Percentiles rank a stretch among this genome's conserved stretches.
phyloP scores from a whole-genome alignment of 2,329 filamentous ascomycete species.

The Aspergillus quadrilineatus region DNA sequence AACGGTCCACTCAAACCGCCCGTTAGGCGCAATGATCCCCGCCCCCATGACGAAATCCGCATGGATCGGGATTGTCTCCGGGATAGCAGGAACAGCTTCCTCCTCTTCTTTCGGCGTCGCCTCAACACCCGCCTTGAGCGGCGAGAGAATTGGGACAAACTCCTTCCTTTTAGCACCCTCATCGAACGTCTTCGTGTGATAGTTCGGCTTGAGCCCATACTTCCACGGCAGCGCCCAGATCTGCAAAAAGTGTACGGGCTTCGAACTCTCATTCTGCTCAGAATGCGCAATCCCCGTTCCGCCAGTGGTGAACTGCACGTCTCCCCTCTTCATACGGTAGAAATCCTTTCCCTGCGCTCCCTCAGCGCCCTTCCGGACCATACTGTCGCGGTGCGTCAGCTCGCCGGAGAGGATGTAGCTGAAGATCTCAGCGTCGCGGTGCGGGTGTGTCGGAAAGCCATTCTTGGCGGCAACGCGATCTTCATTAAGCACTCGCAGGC shows the following conservation, averaged over 20 bases:
- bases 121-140: conserved; percentile 64
- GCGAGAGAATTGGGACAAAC: conserved; percentile 75
- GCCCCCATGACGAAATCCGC: conserved; percentile 83
- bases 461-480: conserved; percentile 72
- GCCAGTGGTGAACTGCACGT: conserved; percentile 89
- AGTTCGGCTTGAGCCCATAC: conserved; percentile 68
- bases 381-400: conserved; percentile 82
- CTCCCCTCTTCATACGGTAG: conserved; percentile 70
- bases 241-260: conserved; percentile 79
- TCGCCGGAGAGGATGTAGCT: conserved; percentile 82
- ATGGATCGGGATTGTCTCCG: conserved; percentile 76
- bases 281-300: conserved; percentile 77
- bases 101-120: conserved; percentile 64
- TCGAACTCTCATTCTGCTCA: conserved; percentile 73
- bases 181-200: conserved; percentile 71
- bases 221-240: conserved; percentile 85
- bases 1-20: conserved; percentile 69
- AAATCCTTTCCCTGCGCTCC: conserved; percentile 62
- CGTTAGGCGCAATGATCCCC: conserved; percentile 65
- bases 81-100: conserved; percentile 60
- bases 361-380: conserved; percentile 69
- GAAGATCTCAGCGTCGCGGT: conserved; percentile 88
- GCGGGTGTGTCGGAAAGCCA: conserved; percentile 82
- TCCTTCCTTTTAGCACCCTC: conserved; percentile 70
- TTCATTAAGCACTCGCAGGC: conserved; percentile 82